Conservation (phyloP, 2,329 filamentous ascomycete species). For the Phaeosphaeria sp. region DNA sequence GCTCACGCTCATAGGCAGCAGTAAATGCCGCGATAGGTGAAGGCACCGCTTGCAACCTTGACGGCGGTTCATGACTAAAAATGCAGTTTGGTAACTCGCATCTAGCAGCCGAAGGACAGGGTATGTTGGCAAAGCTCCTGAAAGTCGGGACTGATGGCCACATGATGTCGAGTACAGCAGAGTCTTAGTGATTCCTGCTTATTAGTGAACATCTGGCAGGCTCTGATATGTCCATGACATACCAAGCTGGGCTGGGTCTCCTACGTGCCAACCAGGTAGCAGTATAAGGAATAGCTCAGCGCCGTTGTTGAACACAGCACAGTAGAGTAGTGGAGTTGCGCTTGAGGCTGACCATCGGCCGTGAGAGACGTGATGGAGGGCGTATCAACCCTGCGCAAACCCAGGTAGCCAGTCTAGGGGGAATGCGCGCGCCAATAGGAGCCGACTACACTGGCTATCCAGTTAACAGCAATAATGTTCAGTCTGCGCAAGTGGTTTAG, state of each 20-base stretch:
- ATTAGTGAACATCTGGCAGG: conserved; percentile 12
- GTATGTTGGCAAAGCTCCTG: conserved; percentile 30
- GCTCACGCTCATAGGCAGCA: conserved; percentile 10
- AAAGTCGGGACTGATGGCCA: conserved; percentile 37
- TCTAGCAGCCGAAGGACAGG: conserved; percentile 58
- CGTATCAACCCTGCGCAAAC: neutral
- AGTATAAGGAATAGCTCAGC: neutral
- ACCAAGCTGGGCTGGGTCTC: conserved; percentile 7
- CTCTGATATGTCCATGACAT: conserved; percentile 13
- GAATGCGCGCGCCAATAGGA: conserved; percentile 2
- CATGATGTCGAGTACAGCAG: conserved; percentile 20
- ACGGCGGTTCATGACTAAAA: conserved; percentile 59
- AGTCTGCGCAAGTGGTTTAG: neutral
- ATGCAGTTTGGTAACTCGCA: conserved; percentile 65
- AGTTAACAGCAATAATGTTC: neutral
- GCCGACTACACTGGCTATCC: neutral
- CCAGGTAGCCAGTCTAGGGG: neutral
- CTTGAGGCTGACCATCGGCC: neutral
- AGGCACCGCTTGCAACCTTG: conserved; percentile 7
- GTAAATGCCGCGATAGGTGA: conserved; percentile 5
- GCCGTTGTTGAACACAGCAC: neutral
- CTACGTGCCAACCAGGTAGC: neutral
- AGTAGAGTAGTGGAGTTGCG: neutral
- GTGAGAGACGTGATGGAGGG: neutral
- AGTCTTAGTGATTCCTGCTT: conserved; percentile 12